Evolutionary conservation across 208 protist species (phyloP), one percentile per base, ranked within the genome.

Genomic region (Balamuthia mandrillaris): DNA sequence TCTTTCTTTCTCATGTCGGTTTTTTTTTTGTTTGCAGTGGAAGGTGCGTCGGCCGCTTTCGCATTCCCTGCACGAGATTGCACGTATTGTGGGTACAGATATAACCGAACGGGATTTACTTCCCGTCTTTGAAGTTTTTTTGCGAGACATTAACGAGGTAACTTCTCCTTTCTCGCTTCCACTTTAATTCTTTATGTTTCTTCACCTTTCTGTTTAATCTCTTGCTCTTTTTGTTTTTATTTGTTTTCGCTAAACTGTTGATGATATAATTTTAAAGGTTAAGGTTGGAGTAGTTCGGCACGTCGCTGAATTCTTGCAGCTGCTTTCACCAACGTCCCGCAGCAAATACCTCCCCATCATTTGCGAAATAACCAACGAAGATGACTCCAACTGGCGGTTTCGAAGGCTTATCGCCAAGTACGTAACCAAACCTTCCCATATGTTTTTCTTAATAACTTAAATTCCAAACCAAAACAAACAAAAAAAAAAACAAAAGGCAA

Each of bases 121-220:
- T 24, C 90, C 90, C 5, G 93, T 95, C 14, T 97, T 98, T 87
- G 95, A 97, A 81, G 58, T 97, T 35, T 95, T 98, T 75, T 90
- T 98, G 75, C 91, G 95, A 39, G 96, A 98, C 90, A 86, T 98
- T n/a, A 96, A 98, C 81, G 96, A 98, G 83, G 96, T 98, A 12
- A 12, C 12, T 18, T n/a, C 18, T 18, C 12, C 14, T 12, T 12
- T n/a, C 18, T 54, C 47, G 12, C 14, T 54, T 12, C 47, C 18
- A 18, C 18, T 12, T 54, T 12, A n/a, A 18, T 18, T 12, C 47
- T 12, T 54, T 12, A 54, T 12, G 47, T 12, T 54, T 54, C 14
- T n/a, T 12, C 14, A 18, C 47, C 12, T n/a, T 18, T 12, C 12
- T n/a, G 47, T 54, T 54, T 54, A 18, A 54, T 18, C 12, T 3